Base-by-base conservation (phyloP, 495 filamentous ascomycete species). In the Lasiosphaeria hispida region DNA sequence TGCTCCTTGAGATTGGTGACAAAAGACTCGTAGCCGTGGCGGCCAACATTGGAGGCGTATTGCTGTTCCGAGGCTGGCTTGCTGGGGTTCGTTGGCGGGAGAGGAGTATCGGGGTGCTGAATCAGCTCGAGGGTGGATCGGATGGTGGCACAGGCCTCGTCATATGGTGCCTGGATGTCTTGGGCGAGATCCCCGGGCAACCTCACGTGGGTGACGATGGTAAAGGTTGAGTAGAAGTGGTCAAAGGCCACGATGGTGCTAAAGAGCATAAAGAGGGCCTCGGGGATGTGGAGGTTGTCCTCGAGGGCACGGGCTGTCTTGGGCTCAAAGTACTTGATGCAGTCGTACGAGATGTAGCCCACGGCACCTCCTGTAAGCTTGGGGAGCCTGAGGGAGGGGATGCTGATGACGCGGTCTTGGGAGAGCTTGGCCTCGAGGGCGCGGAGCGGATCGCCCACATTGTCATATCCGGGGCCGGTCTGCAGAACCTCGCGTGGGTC, bases 321-420 rank as follows among this genome's bases (percentile, higher is more conserved):
- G 34, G 94, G 94, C 76, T 98, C 94, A 61, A 98, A 98, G 73
- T 98, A 98, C 68, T 85, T 85, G 59, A 98, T 88, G 72, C 94
- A 98, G 70, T 98, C 94, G 69, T 97, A 98, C 39, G 91, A 91
- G 5, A 98, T 89, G 69, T 97, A 98, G 55, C 94, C 94, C 66
- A 98, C 87, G 2, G 93, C 94, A 36, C 95, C 94, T 47, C 91
- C 95, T 0, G 87, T 91, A 69, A 97, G 73, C 34, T 90, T 87
- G 9, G 94, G 94, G 9, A 98, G 80, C 53, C 75, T 80, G 55
- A 96, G 76, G 7, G 86, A 88, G 1, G 95, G 93, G 8, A 97
- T 80, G 38, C 87, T 79, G 53, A 89, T 85, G 48, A 94, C 88
- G 15, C 89, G 83, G 73, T 85, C 86, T 64, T 89, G 75, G 41